A percentile compares a stretch with the other conserved stretches of the same genome.
Evolutionary conservation across 441 rosid species (phyloP).

Genomic region (Euphorbia corollata): DNA sequence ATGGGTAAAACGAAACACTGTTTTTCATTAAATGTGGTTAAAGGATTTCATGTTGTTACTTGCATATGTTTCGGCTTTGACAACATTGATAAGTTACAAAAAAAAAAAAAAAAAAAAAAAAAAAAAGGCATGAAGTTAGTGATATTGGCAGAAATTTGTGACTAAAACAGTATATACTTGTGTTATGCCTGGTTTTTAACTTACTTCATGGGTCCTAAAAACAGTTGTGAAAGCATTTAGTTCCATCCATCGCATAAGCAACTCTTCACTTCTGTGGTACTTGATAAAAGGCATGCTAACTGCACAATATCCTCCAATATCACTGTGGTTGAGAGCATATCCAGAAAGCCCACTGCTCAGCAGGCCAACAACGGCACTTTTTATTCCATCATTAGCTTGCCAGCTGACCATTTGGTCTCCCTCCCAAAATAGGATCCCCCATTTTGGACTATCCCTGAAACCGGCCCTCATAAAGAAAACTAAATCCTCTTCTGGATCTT

Average conservation of each 20-base stretch:
- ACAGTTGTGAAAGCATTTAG: slow-evolving; percentile 54
- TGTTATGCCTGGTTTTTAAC: slow-evolving; percentile 11
- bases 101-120: too few relatives aligned
- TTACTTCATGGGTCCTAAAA: slow-evolving; percentile 67
- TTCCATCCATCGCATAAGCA: slow-evolving; percentile 74
- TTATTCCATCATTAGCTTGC: slow-evolving; percentile 68
- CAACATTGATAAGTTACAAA: not conserved
- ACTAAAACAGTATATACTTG: not conserved
- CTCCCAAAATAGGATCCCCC: slow-evolving; percentile 77
- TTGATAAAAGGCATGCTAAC: slow-evolving; percentile 45
- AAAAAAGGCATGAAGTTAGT: not conserved
- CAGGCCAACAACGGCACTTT: slow-evolving; percentile 62
- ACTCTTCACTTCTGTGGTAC: slow-evolving; percentile 54
- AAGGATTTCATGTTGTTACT: not conserved
- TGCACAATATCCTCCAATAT: slow-evolving; percentile 67
- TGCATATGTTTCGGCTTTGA: not conserved
- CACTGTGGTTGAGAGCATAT: slow-evolving; percentile 64
- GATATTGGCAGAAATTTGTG: not conserved
- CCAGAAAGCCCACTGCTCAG: slow-evolving; percentile 61
- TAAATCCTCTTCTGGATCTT: slow-evolving; percentile 36
- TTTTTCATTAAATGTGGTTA: too few relatives aligned
- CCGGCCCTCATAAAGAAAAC: slow-evolving; percentile 74
- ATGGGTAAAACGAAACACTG: too few relatives aligned
- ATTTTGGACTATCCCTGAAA: slow-evolving; percentile 58
- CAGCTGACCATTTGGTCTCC: slow-evolving; percentile 82